These are phyloP conservation scores for Sphagnum fallax DNA, from an alignment of 228 moss, liverwort and hornwort genomes.

Conservation along the genomic window DNA sequence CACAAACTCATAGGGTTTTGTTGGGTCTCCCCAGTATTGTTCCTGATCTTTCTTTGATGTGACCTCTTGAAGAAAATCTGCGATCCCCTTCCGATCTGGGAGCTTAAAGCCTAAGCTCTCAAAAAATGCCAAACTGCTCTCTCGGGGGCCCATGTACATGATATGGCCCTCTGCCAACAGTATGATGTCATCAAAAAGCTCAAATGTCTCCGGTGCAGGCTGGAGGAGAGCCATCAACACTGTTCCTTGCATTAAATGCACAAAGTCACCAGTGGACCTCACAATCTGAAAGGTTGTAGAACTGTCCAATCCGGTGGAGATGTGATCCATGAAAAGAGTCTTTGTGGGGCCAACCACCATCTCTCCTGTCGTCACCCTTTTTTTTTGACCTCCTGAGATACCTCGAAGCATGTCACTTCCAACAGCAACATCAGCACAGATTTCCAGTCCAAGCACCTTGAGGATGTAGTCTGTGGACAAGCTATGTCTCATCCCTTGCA, in stretches of 20 bases:
- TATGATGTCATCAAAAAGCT: slow-evolving; percentile 70
- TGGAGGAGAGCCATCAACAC: slow-evolving; percentile 67
- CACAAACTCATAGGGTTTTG: slow-evolving; percentile 34
- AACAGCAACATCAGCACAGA: slow-evolving; percentile 56
- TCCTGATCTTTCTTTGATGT: slow-evolving; percentile 62
- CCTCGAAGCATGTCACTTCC: slow-evolving; percentile 65
- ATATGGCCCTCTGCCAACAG: slow-evolving; percentile 52
- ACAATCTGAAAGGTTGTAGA: slow-evolving; percentile 63
- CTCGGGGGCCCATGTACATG: slow-evolving; percentile 49
- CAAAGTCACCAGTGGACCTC: slow-evolving; percentile 42
- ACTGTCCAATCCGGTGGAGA: slow-evolving; percentile 62
- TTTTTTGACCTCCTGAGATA: slow-evolving; percentile 70
- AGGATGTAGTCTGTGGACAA: slow-evolving; percentile 51
- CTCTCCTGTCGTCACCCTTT: slow-evolving; percentile 56
- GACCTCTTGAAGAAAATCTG: slow-evolving; percentile 73
- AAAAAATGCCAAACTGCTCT: slow-evolving; percentile 42
- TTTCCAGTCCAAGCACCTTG: slow-evolving; percentile 61
- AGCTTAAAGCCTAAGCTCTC: slow-evolving; percentile 44
- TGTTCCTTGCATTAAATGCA: slow-evolving; percentile 45
- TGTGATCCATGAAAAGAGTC: slow-evolving; percentile 70
- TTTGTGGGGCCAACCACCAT: slow-evolving; percentile 66
- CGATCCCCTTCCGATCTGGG: slow-evolving; percentile 45
- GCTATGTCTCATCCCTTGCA: slow-evolving; percentile 32
- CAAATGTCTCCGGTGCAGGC: slow-evolving; percentile 61
- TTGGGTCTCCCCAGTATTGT: slow-evolving; percentile 53